Evolutionary conservation across 2,329 filamentous ascomycete genomes (phyloP).

Genomic region (Curvularia verruculosa): DNA sequence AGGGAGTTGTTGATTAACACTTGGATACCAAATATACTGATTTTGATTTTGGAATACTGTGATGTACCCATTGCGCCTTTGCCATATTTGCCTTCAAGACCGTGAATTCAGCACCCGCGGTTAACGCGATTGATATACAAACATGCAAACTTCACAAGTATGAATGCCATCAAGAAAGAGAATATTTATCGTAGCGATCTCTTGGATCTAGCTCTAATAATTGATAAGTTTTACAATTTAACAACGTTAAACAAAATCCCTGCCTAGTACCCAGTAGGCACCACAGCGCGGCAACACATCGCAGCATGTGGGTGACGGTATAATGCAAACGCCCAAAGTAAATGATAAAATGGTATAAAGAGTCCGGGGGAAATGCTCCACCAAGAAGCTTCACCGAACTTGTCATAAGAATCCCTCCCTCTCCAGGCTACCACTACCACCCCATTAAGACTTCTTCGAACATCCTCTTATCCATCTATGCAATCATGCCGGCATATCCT

Average conservation of each 20-base stretch:
- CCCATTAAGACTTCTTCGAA: slow-evolving; percentile 9
- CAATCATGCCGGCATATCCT: slow-evolving; percentile 45
- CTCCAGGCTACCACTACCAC: background rate
- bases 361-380: slow-evolving; percentile 17
- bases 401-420: slow-evolving; percentile 22
- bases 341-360: slow-evolving; percentile 39
- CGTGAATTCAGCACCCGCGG: background rate
- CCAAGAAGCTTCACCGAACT: slow-evolving; percentile 28
- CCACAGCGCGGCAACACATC: slow-evolving; percentile 19
- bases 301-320: slow-evolving; percentile 42
- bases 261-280: background rate
- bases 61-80: slow-evolving; percentile 14
- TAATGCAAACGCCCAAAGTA: slow-evolving; percentile 38
- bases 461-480: slow-evolving; percentile 18
- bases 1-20: background rate
- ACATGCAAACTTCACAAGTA: background rate
- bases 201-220: slow-evolving; percentile 37
- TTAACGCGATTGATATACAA: background rate
- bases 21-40: slow-evolving; percentile 23
- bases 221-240: slow-evolving; percentile 29
- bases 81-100: background rate
- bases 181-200: slow-evolving; percentile 23
- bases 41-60: slow-evolving; percentile 25
- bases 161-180: background rate
- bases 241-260: slow-evolving; percentile 2